Conservation (phyloP, 1,139 yeast species). For the Protomyces arabidopsidicola region DNA sequence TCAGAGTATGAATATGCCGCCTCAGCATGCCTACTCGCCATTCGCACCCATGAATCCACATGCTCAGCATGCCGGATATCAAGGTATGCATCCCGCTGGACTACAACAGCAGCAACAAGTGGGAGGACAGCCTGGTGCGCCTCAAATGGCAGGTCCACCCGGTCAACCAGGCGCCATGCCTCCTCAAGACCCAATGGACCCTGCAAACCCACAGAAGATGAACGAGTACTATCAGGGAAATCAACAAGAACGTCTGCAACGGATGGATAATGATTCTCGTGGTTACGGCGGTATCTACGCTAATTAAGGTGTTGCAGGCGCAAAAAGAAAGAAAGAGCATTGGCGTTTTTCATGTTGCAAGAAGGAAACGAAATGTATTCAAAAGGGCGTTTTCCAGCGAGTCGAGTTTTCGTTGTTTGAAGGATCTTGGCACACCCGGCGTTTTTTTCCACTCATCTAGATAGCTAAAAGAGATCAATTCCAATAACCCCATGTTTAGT, state of each 20-base stretch:
- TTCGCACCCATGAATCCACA: conserved; percentile 42
- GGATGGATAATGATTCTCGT: conserved; percentile 47
- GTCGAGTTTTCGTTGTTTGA: too few relatives aligned
- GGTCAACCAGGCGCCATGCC: conserved; percentile 31
- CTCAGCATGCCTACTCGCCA: conserved; percentile 40
- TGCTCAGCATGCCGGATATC: not conserved
- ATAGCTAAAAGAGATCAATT: too few relatives aligned
- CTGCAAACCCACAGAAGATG: conserved; percentile 45
- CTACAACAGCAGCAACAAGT: conserved; percentile 20
- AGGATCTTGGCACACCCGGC: too few relatives aligned
- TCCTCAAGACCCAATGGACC: conserved; percentile 39
- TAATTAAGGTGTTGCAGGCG: not conserved
- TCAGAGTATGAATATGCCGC: conserved; percentile 40
- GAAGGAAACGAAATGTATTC: too few relatives aligned
- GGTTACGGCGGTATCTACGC: conserved; percentile 46
- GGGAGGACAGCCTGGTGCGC: conserved; percentile 11
- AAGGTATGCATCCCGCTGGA: not conserved
- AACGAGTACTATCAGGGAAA: conserved; percentile 49
- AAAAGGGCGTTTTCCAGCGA: too few relatives aligned
- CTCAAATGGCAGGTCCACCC: conserved; percentile 10
- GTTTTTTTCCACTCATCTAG: too few relatives aligned
- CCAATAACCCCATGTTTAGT: too few relatives aligned
- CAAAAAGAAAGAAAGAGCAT: too few relatives aligned
- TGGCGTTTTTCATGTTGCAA: too few relatives aligned
- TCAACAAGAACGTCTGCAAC: conserved; percentile 48